Evolutionary conservation across 2,329 filamentous ascomycete genomes (phyloP), one percentile per base, ranked within the genome.

Genomic region (Neurospora sp.): DNA sequence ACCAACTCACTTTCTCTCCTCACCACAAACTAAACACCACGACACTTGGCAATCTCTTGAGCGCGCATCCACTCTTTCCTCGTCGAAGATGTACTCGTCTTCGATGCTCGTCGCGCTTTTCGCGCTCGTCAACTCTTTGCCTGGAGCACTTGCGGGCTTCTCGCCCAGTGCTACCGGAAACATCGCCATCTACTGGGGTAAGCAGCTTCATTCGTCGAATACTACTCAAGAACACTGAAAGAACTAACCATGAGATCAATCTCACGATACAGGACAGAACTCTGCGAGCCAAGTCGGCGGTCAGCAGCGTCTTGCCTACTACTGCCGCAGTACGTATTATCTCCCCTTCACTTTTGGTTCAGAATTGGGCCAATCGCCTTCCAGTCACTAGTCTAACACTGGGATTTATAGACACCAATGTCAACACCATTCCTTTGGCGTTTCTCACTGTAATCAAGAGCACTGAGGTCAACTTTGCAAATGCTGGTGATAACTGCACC

Each of bases 121-220:
- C 10, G 66, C 68, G 42, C 38, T 76, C 33, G n/a, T 71, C 3
- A 23, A 68, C 33, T 46, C 70, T 8, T 7, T 73, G 17, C 69
- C 72, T 0, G 66, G 67, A 2, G 78, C 74, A 19, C 72, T 79
- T 40, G 83, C 82, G 23, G 82, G 80, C 13, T 85, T 87, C 73
- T 79, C 83, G 71, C 71, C 84, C 4, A 76, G 75, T n/a, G 82
- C 83, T 1, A 74, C 76, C 1, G 81, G 78, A 67, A 91, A 90
- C 74, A 76, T 91, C 69, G 88, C 85, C 36, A 82, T 91, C 1
- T 92, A 92, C 78, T 92, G 89, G 89, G 90, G 89, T 81, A 78
- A 75, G 78, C 69, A 69, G 43, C 66, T 68, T 28, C 42, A 17
- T 38, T 39, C 33, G 8, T 42, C 13, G 17, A 40, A 9, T 23